Evolutionary conservation across 2,329 filamentous ascomycete genomes (phyloP), one percentile per base, ranked within the genome.

Genomic region (Alternaria brassicicola): DNA sequence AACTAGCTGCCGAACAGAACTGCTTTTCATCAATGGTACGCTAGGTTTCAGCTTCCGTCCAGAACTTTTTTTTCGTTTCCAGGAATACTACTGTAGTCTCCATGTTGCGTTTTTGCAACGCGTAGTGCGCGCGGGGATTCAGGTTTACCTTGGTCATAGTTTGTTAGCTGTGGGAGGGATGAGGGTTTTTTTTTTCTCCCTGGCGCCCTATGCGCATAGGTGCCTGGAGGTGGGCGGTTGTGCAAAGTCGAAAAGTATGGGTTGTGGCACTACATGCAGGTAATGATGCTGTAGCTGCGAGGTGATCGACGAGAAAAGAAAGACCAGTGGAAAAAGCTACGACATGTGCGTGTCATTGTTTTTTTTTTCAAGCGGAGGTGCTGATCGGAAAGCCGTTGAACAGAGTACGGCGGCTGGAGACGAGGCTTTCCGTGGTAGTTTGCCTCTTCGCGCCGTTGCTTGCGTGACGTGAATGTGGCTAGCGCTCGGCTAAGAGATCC

Each of bases 41-140:
- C 43, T 47, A 47, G 15, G 43, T 47, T 47, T 47, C 43, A 35
- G 43, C 43, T 35, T 47, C 28, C 43, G 43, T 33, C 28, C 30
- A 23, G 21, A 23, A n/a, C n/a, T n/a, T n/a, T n/a, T n/a, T 33
- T 47, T 47, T 35, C 30, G 31, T 21, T 23, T 19, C 9, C 8
- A 35, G 19, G 13, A n/a, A 7, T n/a, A 17, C 33, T 36, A 13
- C 25, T 7, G 43, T 23, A 39, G 7, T 31, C 30, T 47, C 43
- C 19, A 47, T 35, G 19, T 47, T 47, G 43, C 28, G 43, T 47
- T 47, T 30, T 47, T 30, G 43, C 43, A 23, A 30, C 43, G 30
- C 28, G 31, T 47, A 47, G 19, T 19, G 43, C 30, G 28, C 21
- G 21, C 19, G 43, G 28, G n/a, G n/a, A n/a, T 23, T 42, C 19